Conservation (phyloP, 2,329 filamentous ascomycete species). For the Nothophoma quercina region DNA sequence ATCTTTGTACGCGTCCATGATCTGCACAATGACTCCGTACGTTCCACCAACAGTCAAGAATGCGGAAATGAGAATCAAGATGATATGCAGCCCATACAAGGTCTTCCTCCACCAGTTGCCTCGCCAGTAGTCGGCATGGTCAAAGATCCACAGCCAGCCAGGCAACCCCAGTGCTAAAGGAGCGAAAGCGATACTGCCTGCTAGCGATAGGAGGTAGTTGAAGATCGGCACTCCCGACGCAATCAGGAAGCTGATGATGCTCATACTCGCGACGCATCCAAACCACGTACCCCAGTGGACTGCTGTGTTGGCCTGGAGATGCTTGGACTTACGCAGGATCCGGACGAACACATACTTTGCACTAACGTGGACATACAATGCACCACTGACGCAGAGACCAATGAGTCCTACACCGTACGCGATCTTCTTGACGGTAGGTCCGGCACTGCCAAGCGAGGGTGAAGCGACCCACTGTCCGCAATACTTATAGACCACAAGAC, state of each 20-base stretch:
- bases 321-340: constrained; percentile 57
- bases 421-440: constrained; percentile 65
- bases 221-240: constrained; percentile 64
- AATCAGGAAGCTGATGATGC: constrained; percentile 58
- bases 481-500: constrained; percentile 67
- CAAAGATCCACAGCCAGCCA: constrained; percentile 61
- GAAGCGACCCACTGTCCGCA: constrained; percentile 69
- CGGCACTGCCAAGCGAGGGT: constrained; percentile 67
- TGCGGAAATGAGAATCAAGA: constrained; percentile 55
- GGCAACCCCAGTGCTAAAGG: constrained; percentile 59
- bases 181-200: constrained; percentile 60
- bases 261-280: constrained; percentile 53
- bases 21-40: constrained; percentile 60
- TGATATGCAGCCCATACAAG: constrained; percentile 52
- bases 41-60: constrained; percentile 60
- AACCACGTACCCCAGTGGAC: constrained; percentile 63
- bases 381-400: constrained; percentile 60
- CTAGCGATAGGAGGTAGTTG: constrained; percentile 59
- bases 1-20: constrained; percentile 60
- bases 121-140: constrained; percentile 53
- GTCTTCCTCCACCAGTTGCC: constrained; percentile 47
- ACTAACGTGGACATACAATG: constrained; percentile 58
- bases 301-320: constrained; percentile 59
- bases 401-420: constrained; percentile 65
- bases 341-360: constrained; percentile 64